Evolutionary conservation across 163 green algal species (phyloP), one percentile per base, ranked within the genome.

Genomic region (Scenedesmus sp.): DNA sequence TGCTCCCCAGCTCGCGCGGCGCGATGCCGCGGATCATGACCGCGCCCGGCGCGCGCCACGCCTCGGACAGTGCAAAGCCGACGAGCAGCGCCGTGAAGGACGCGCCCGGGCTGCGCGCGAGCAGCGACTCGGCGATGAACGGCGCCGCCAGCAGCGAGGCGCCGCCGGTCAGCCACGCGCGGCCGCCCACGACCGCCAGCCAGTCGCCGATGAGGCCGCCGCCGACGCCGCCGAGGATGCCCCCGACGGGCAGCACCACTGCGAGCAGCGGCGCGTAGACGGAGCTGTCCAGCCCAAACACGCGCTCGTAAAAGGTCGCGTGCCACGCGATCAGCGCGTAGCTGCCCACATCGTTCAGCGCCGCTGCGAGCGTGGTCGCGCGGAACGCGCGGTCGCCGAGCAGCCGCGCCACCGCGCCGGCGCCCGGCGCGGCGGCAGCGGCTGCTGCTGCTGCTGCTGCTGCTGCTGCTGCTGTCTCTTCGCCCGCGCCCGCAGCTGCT

Each of bases 261-360:
- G 94, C 94, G 75, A 98, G 83, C 75, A 96, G 82, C 2, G 93
- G 93, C 1, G 93, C 93, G 56, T 97, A 98, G 22, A 88, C 81
- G 2, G 87, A 70, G 10, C 87, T 82, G 11, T 70, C 65, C 63
- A 98, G 71, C 18, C 89, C 83, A 75, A 92, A 96, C 22, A 91
- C 84, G 22, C 83, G 79, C 84, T 93, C 89, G 76, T 96, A 97
- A 48, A 97, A 98, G 17, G 89, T 95, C 26, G 87, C 87, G 75
- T 97, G 94, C 91, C 92, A 98, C 14, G 91, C 89, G 22, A 97
- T 91, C 9, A 98, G 85, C 20, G 92, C 87, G 85, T 95, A 98
- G 78, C 83, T 89, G 62, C 92, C 92, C 4, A 97, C 81, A 75
- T 98, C 94, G 72, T 97, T 97, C 4, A 98, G 54, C 42, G 93